Percentiles rank a stretch among this genome's conserved stretches.
Evolutionary conservation across 2,329 filamentous ascomycete genomes (phyloP).

Genomic region (Zasmidium cellare): DNA sequence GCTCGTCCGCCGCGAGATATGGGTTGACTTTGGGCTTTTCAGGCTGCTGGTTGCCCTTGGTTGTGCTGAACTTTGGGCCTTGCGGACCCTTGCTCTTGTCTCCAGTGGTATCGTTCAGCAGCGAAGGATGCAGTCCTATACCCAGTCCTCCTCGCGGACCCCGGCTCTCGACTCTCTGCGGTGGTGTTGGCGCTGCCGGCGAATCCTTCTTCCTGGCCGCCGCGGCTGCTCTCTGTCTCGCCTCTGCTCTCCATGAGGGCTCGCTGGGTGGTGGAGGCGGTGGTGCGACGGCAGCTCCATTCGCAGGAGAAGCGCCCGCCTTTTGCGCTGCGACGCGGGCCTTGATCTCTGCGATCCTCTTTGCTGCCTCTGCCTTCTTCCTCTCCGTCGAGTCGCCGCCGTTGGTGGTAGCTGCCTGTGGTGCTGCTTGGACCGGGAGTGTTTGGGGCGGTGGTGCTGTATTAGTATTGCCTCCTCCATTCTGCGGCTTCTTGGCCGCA

Average conservation of each 20-base stretch:
- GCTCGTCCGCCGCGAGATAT: conserved; percentile 52
- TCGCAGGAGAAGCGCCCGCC: conserved; percentile 15
- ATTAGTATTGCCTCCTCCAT: conserved; percentile 11
- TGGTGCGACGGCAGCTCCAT: conserved; percentile 18
- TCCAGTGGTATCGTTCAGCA: conserved; percentile 57
- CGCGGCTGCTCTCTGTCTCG: conserved; percentile 26
- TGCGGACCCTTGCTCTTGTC: conserved; percentile 45
- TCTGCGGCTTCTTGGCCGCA: conserved; percentile 27
- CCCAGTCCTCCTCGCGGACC: conserved; percentile 67
- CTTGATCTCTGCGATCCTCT: conserved; percentile 37
- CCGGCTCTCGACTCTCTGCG: conserved; percentile 49
- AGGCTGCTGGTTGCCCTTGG: conserved; percentile 53
- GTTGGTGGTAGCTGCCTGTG: conserved; percentile 6
- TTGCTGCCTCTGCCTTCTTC: conserved; percentile 32
- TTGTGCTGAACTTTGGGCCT: conserved; percentile 53
- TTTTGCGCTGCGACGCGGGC: conserved; percentile 32
- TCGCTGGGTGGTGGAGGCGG: conserved; percentile 17
- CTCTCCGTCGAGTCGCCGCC: conserved; percentile 27
- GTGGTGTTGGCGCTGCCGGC: conserved; percentile 32
- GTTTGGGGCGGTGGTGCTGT: conserved; percentile 15
- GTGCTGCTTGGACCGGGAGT: conserved; percentile 16
- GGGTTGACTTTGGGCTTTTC: conserved; percentile 45
- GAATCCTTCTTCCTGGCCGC: conserved; percentile 20
- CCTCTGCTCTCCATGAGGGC: conserved; percentile 25
- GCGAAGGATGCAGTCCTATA: conserved; percentile 74